phyloP scores from a whole-genome alignment of 1,139 yeast genomes.

The Diutina mesorugosa region DNA sequence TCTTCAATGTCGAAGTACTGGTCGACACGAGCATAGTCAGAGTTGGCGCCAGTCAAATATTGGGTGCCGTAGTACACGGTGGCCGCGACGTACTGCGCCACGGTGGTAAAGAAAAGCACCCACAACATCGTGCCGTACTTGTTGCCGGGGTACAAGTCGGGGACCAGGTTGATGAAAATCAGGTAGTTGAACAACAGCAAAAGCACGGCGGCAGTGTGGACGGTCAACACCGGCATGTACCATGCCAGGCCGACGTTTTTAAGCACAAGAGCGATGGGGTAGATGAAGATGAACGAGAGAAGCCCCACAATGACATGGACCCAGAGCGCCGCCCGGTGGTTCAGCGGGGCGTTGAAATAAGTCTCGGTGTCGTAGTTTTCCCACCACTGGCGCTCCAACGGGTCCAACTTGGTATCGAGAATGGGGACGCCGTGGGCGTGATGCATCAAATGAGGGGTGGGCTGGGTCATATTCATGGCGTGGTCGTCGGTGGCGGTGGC shows the following conservation, averaged over 20 bases:
- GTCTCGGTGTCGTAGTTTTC: conserved; percentile 70
- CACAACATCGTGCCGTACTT: conserved; percentile 58
- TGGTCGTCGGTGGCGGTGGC: neutral
- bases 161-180: conserved; percentile 47
- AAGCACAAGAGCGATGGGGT: conserved; percentile 60
- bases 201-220: conserved; percentile 33
- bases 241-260: conserved; percentile 45
- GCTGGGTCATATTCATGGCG: conserved; percentile 7
- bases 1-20: neutral
- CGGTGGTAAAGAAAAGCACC: conserved; percentile 39
- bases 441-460: conserved; percentile 38
- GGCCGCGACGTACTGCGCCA: conserved; percentile 44
- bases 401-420: conserved; percentile 50
- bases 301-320: conserved; percentile 40
- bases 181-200: conserved; percentile 46
- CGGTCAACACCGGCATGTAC: conserved; percentile 43
- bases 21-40: neutral
- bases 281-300: conserved; percentile 38
- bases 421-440: conserved; percentile 71
- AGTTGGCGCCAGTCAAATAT: neutral
- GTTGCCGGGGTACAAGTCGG: conserved; percentile 64
- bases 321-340: conserved; percentile 39
- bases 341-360: conserved; percentile 44
- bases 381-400: conserved; percentile 73
- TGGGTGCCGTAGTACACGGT: conserved; percentile 4